phyloP scores from a whole-genome alignment of 257 asterid genomes.

The Craterostigma plantagineum region DNA sequence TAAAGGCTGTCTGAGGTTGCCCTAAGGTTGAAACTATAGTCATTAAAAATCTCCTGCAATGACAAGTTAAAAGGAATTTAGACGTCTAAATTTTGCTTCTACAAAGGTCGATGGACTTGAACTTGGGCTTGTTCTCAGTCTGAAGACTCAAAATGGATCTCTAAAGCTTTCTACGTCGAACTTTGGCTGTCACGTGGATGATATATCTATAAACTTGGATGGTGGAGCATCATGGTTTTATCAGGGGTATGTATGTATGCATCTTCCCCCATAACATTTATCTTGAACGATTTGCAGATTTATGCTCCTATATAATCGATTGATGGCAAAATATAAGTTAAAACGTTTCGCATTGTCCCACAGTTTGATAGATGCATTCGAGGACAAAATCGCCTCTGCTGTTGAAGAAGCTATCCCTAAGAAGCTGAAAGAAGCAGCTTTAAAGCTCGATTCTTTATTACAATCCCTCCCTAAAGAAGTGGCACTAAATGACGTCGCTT shows the following conservation, averaged over 20 bases:
- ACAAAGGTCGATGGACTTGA: conserved; percentile 76
- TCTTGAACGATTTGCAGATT: no score
- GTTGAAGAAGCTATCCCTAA: conserved; percentile 58
- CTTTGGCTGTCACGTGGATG: background rate
- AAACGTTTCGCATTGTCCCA: no score
- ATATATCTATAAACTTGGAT: background rate
- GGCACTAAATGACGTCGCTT: conserved; percentile 34
- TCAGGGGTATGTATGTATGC: background rate
- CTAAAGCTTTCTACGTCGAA: conserved; percentile 41
- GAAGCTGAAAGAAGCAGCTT: conserved; percentile 37
- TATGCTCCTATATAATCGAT: background rate
- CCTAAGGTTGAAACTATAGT: no score
- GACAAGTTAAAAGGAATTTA: no score
- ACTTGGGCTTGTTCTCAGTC: conserved; percentile 45
- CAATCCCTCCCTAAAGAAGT: conserved; percentile 74
- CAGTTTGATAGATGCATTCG: conserved; percentile 77
- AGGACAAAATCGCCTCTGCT: conserved; percentile 37
- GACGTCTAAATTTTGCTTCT: no score
- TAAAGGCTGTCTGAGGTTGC: no score
- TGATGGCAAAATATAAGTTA: background rate
- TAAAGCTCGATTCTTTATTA: conserved; percentile 39
- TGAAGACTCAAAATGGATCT: conserved; percentile 49
- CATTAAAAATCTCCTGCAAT: no score
- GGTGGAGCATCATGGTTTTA: background rate
- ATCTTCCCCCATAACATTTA: no score